These are phyloP conservation scores for Metschnikowia bowlesiae DNA, from an alignment of 805 yeast species.

Conservation along the genomic window DNA sequence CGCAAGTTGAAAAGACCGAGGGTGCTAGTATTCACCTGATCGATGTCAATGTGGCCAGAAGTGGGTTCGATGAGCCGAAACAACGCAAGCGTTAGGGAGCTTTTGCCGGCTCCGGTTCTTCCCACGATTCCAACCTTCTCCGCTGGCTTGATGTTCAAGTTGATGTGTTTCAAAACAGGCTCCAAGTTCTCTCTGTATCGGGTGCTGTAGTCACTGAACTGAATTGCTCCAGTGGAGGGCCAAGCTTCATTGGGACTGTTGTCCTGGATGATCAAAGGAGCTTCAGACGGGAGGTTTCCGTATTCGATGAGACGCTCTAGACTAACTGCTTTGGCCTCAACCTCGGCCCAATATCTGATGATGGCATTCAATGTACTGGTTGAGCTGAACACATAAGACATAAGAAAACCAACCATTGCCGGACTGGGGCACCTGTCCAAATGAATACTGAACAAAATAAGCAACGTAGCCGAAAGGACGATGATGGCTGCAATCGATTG, in stretches of 20 bases:
- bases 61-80: conserved; percentile 27
- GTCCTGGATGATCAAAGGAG: conserved; percentile 21
- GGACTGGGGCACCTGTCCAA: conserved; percentile 24
- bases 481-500: conserved; percentile 33
- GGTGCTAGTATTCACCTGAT: conserved; percentile 19
- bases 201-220: conserved; percentile 22
- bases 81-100: conserved; percentile 25
- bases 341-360: conserved; percentile 31
- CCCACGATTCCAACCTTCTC: conserved; percentile 31
- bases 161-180: conserved; percentile 23
- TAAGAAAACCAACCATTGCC: conserved; percentile 35
- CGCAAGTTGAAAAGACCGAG: conserved; percentile 27
- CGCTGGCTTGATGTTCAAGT: conserved; percentile 19
- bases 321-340: conserved; percentile 31
- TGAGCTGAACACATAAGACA: conserved; percentile 32
- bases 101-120: conserved; percentile 30
- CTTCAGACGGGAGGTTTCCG: conserved; percentile 25
- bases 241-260: conserved; percentile 24
- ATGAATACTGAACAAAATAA: conserved; percentile 25
- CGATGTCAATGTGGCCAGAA: conserved; percentile 23
- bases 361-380: conserved; percentile 29
- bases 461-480: conserved; percentile 26
- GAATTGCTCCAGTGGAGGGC: conserved; percentile 23
- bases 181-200: conserved; percentile 24
- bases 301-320: conserved; percentile 37